Percentiles rank a stretch among this genome's conserved stretches.
These are phyloP conservation scores for Diaporthe ilicicola DNA, from an alignment of 2,329 filamentous ascomycete species.

Conservation along the genomic window DNA sequence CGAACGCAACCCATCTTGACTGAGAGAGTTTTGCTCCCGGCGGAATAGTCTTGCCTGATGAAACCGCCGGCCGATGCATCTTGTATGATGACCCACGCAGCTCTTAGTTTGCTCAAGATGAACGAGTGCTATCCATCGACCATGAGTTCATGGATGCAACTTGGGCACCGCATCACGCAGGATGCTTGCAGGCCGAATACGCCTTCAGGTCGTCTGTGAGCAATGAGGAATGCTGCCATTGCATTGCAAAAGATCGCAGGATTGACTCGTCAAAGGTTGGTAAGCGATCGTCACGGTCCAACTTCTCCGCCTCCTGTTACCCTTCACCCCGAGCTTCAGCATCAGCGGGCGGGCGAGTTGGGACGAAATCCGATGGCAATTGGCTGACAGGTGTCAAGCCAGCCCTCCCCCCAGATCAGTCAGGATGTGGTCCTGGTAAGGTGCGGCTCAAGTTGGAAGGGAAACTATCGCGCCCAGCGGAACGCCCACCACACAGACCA, in stretches of 20 bases:
- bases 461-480: conserved; percentile 5
- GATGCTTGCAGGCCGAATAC: neutral
- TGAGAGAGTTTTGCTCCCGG: neutral
- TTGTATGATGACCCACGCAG: neutral
- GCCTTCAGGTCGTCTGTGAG: neutral
- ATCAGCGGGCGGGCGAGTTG: neutral
- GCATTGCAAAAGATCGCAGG: neutral
- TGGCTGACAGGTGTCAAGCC: conserved; percentile 17
- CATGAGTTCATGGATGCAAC: neutral
- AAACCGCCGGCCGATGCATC: neutral
- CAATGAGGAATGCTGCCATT: neutral
- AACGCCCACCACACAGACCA: conserved; percentile 12
- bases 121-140: neutral
- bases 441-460: neutral
- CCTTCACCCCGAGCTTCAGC: conserved; percentile 7
- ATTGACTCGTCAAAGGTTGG: neutral
- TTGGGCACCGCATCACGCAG: neutral
- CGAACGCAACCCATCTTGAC: neutral
- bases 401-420: neutral
- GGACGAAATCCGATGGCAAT: conserved; percentile 15
- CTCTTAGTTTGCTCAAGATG: neutral
- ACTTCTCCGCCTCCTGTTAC: conserved; percentile 15
- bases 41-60: neutral
- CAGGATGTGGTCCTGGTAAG: neutral
- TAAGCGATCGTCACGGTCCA: neutral